Evolutionary conservation across 164 flowering plant genomes (phyloP).

Genomic region (Cinnamomum micranthum): DNA sequence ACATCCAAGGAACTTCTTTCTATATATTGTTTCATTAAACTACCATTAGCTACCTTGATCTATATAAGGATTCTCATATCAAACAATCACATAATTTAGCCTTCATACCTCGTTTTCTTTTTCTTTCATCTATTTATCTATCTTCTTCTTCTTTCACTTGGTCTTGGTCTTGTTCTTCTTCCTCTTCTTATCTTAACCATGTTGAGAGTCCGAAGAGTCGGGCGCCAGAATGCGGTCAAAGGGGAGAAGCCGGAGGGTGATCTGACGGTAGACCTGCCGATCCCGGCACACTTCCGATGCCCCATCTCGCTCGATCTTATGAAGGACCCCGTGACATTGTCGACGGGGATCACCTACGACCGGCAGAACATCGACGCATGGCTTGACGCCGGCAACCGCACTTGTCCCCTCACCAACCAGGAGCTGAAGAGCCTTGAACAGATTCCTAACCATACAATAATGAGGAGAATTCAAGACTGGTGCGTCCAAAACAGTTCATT

Average conservation of each 20-base stretch:
- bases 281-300: slow-evolving; percentile 68
- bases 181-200: slow-evolving; percentile 5
- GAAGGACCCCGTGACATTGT: slow-evolving; percentile 87
- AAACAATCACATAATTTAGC: not conserved
- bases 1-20: not conserved
- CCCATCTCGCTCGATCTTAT: slow-evolving; percentile 83
- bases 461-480: slow-evolving; percentile 85
- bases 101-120: too few species aligned
- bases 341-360: slow-evolving; percentile 81
- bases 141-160: not conserved
- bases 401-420: slow-evolving; percentile 73
- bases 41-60: too few species aligned
- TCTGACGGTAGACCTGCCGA: slow-evolving; percentile 28
- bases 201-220: slow-evolving; percentile 40
- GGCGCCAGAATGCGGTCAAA: slow-evolving; percentile 24
- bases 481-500: slow-evolving; percentile 54
- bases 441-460: slow-evolving; percentile 64
- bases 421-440: slow-evolving; percentile 40
- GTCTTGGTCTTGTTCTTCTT: not conserved
- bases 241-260: not conserved
- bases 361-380: slow-evolving; percentile 74
- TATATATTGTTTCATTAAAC: too few species aligned
- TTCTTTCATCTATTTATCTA: not conserved
- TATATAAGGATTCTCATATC: not conserved
- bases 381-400: slow-evolving; percentile 59